Base-by-base conservation (phyloP, 106 monocot species). In the Gastrodia elata region DNA sequence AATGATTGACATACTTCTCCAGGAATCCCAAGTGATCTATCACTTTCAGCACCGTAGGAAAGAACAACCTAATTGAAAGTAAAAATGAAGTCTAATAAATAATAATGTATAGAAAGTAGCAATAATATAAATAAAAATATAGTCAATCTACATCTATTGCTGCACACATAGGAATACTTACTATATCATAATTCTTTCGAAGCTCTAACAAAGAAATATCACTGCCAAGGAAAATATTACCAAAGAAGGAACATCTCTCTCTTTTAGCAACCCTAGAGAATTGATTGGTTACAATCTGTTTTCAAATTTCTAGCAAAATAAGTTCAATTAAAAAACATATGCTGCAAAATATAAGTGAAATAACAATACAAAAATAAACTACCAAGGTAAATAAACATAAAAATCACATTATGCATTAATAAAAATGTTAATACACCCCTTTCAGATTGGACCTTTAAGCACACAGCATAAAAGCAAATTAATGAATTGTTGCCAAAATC, bases 21-120 rank as follows among this genome's bases (percentile, higher is more conserved):
- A 69, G 87, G 86, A 35, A 98, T 76, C 35, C 84, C 84, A 76
- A 98, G 82, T 64, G 71, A 83, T 77, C 83, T 81, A 70, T 98
- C 98, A 88, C 93, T 98, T 82, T 98, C 98, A 58, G 98, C 93
- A 80, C 97, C 90, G 84, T 93, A 98, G 40, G 91, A 91, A 84
- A 93, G 88, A 18, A 94, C 88, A 75, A 91, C 90, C 93, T 94
- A 81, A 24, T 74, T 33, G 33, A 76, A 70, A 64, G 40, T 1
- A 57, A 26, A 65, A 13, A 72, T n/a, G 38, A n/a, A 80, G 48
- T 69, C 13, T 40, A 40, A 61, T 38, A 73, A 65, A 26, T 4
- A 26, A 6, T 39, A 22, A 71, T 32, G 14, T 28, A 48, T 24
- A 37, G 13, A 35, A 70, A 46, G 15, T 1, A n/a, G n/a, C n/a